Percentiles rank a stretch among this genome's conserved stretches.
Conservation (phyloP, 2,329 filamentous ascomycete genomes). For the Botrytis squamosa region DNA sequence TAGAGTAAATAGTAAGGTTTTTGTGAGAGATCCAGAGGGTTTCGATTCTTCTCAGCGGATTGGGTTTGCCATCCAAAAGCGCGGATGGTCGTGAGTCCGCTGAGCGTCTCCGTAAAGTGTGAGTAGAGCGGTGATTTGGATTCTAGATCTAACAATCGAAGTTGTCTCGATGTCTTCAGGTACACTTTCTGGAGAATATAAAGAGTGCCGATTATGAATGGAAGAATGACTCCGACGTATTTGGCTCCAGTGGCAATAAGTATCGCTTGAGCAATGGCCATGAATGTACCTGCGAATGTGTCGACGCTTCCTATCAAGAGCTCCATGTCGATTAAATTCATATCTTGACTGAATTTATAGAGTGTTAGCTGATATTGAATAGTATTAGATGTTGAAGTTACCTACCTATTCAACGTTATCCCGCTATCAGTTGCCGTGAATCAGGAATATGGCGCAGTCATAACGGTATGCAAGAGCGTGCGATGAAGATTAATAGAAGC, state of each 20-base stretch:
- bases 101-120: slow-evolving; percentile 46
- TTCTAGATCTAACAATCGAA: slow-evolving; percentile 48
- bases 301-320: slow-evolving; percentile 28
- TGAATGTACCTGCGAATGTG: slow-evolving; percentile 8
- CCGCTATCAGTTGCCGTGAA: slow-evolving; percentile 11
- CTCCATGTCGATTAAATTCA: slow-evolving; percentile 36
- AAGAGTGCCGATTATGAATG: slow-evolving; percentile 4
- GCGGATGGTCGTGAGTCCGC: slow-evolving; percentile 46
- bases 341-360: slow-evolving; percentile 35
- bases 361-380: neutral
- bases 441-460: slow-evolving; percentile 42
- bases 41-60: slow-evolving; percentile 41
- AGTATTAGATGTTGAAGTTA: neutral
- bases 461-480: slow-evolving; percentile 48
- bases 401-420: slow-evolving; percentile 1
- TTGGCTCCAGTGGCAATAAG: slow-evolving; percentile 16
- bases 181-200: slow-evolving; percentile 43
- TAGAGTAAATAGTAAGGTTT: slow-evolving; percentile 57
- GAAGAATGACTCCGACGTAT: slow-evolving; percentile 8
- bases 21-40: slow-evolving; percentile 51
- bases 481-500: slow-evolving; percentile 44
- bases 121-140: slow-evolving; percentile 44
- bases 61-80: slow-evolving; percentile 33
- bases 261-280: slow-evolving; percentile 11
- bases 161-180: slow-evolving; percentile 48